Conservation (phyloP, 805 yeast genomes). For the Metschnikowia santaceciliae region DNA sequence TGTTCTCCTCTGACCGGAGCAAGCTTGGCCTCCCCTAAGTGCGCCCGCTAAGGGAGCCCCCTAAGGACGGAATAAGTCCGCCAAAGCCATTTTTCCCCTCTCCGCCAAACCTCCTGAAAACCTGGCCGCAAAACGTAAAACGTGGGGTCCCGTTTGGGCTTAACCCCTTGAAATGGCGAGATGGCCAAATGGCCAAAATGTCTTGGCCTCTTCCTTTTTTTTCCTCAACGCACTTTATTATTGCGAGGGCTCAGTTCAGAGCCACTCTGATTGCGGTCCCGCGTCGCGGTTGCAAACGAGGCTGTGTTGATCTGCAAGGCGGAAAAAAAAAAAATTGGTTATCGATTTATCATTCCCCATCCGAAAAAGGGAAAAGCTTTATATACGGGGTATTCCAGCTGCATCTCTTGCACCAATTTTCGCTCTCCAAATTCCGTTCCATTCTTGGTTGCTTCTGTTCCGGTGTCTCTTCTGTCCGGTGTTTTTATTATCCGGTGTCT, state of each 20-base stretch:
- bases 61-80: no score
- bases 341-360: neutral
- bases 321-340: constrained; percentile 3
- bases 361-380: constrained; percentile 4
- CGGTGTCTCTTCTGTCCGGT: no score
- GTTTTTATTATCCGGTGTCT: no score
- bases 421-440: neutral
- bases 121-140: no score
- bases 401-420: neutral
- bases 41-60: no score
- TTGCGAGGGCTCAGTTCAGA: neutral
- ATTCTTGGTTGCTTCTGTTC: neutral
- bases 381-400: constrained; percentile 1
- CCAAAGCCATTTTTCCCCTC: no score
- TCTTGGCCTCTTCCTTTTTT: neutral
- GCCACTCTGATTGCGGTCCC: neutral
- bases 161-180: no score
- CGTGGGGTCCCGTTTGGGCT: no score
- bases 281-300: constrained; percentile 16
- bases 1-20: no score
- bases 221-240: no score
- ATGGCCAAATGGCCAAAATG: neutral
- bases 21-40: no score
- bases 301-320: constrained; percentile 13
- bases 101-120: no score